A percentile compares a stretch with the other conserved stretches of the same genome.
These are phyloP conservation scores for Clohesyomyces aquaticus DNA, from an alignment of 495 filamentous ascomycete genomes.

Conservation along the genomic window DNA sequence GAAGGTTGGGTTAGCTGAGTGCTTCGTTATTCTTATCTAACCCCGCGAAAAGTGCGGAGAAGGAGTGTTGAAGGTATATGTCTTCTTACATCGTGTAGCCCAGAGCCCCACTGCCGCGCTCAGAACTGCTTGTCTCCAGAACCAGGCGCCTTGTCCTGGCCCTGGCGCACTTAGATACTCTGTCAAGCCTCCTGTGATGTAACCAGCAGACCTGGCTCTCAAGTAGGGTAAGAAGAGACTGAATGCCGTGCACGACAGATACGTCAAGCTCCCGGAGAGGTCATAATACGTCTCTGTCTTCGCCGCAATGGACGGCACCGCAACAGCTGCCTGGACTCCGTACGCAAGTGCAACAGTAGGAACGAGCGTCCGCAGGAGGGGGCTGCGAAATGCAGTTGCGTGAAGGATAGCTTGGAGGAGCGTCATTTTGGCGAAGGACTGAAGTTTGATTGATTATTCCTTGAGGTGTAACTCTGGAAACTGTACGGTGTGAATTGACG, in stretches of 20 bases:
- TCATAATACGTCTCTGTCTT: slow-evolving; percentile 69
- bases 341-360: slow-evolving; percentile 62
- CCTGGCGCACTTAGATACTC: slow-evolving; percentile 32
- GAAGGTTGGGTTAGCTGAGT: not conserved
- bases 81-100: slow-evolving; percentile 60
- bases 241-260: slow-evolving; percentile 59
- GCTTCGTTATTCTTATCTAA: not conserved
- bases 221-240: slow-evolving; percentile 63
- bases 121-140: slow-evolving; percentile 65
- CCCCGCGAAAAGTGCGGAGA: slow-evolving; percentile 15
- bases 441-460: too few species aligned
- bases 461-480: too few species aligned
- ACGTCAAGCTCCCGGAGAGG: slow-evolving; percentile 64
- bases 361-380: slow-evolving; percentile 63
- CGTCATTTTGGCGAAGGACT: slow-evolving; percentile 21
- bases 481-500: too few species aligned
- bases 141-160: slow-evolving; percentile 47
- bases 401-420: slow-evolving; percentile 51
- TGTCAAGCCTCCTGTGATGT: slow-evolving; percentile 41
- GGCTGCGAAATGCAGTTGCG: slow-evolving; percentile 59
- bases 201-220: slow-evolving; percentile 38
- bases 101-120: slow-evolving; percentile 61
- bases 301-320: slow-evolving; percentile 60
- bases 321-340: slow-evolving; percentile 59
- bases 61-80: too few species aligned